Evolutionary conservation across 257 asterid species (phyloP), one percentile per base, ranked within the genome.

Genomic region (Fraxinus quadrangulata): DNA sequence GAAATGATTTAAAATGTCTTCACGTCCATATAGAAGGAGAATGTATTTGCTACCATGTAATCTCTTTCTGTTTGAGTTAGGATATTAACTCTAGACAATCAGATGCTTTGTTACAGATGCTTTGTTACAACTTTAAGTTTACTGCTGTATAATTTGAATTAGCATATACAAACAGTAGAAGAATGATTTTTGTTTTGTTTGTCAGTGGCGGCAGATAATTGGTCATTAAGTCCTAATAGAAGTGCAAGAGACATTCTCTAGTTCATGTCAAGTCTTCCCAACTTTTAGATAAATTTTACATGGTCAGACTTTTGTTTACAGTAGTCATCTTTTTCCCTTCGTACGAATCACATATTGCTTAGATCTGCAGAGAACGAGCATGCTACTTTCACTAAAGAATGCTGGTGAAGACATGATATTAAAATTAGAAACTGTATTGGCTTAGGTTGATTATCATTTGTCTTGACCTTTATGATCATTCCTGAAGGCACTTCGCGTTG

Each of bases 121-220:
- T 40, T 11, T 76, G 28, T 75, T 74, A 26, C 68, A 21, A 69
- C 33, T 56, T 45, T 74, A 19, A 49, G 76, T 67, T 67, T 73
- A 36, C 47, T 33, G 72, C 47, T 61, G 42, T 31, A 19, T 78
- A 67, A 42, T 37, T 42, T 14, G 47, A 36, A 30, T 30, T 37
- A 12, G 77, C 67, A 42, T 30, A 70, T 75, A 19, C 34, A 31
- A 39, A 39, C 37, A 4, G 42, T 47, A 19, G 36, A 42, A 69
- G 37, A 72, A 40, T 9, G 23, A 16, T 34, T 33, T 42, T 74
- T 47, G 21, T 49, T 61, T 74, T 36, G 14, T 71, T 61, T 65
- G 71, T 31, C 21, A 13, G 5, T 54, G 21, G 49, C 10, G 31
- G 40, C 70, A 77, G 23, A 49, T 49, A 49, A 16, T 3, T 49